Percentiles rank a stretch among this genome's conserved stretches.
Evolutionary conservation across 805 yeast species (phyloP).

Genomic region (Cephaloascus albidus): DNA sequence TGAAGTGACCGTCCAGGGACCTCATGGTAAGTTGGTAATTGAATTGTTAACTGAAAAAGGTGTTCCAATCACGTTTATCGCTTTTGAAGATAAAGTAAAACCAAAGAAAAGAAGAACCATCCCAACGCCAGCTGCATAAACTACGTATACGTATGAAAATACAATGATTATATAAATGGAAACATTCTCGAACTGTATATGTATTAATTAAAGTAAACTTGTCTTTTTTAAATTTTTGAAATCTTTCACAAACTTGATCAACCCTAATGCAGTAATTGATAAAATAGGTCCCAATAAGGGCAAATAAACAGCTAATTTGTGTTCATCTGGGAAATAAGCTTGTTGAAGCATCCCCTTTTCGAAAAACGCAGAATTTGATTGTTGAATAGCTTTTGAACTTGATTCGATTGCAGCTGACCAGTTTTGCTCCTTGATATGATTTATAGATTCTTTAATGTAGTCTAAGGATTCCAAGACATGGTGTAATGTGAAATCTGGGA

Average conservation of each 20-base stretch:
- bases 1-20: constrained; percentile 87
- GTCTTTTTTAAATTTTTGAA: no score
- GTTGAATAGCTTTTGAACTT: constrained; percentile 44
- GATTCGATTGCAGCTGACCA: constrained; percentile 22
- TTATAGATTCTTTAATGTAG: constrained; percentile 26
- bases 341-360: constrained; percentile 95
- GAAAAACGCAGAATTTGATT: constrained; percentile 75
- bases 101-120: constrained; percentile 33
- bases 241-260: constrained; percentile 36
- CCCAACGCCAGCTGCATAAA: not conserved
- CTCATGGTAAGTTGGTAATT: constrained; percentile 59
- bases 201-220: no score
- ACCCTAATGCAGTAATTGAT: constrained; percentile 50
- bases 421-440: constrained; percentile 15
- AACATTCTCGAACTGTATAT: no score
- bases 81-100: constrained; percentile 52
- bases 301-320: constrained; percentile 85
- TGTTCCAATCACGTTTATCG: constrained; percentile 56
- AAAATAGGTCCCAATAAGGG: constrained; percentile 84
- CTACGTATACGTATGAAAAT: no score
- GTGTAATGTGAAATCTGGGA: constrained; percentile 61
- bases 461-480: constrained; percentile 47
- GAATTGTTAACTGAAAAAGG: constrained; percentile 54
- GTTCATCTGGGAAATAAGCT: constrained; percentile 91
- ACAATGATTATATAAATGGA: no score